Evolutionary conservation across 345 rosid species (phyloP).

Genomic region (Lumnitzera racemosa): DNA sequence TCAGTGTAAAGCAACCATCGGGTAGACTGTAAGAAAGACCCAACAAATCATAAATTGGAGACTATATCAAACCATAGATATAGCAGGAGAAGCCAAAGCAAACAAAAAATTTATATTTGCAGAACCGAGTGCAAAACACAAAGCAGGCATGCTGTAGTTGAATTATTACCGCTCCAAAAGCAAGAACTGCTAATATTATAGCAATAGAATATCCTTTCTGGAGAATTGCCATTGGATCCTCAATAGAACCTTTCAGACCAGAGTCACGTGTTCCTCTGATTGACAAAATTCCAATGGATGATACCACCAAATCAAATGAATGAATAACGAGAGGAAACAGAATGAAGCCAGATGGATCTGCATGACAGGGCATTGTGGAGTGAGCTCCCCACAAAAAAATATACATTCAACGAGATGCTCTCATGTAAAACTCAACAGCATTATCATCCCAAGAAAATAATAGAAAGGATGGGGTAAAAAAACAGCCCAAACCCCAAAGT

Average conservation of each 20-base stretch:
- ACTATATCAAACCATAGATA: neutral
- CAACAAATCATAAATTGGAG: neutral
- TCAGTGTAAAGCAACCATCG: constrained; percentile 98
- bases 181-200: constrained; percentile 74
- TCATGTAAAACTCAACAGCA: too few relatives aligned
- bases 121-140: neutral
- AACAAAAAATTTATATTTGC: neutral
- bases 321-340: constrained; percentile 97
- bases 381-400: constrained; percentile 10
- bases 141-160: constrained; percentile 7
- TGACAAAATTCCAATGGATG: constrained; percentile 86
- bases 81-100: neutral
- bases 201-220: constrained; percentile 96
- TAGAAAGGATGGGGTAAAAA: too few relatives aligned
- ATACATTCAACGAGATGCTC: neutral
- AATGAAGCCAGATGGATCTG: constrained; percentile 99
- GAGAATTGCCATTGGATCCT: constrained; percentile 96
- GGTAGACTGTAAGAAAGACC: constrained; percentile 58
- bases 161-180: constrained; percentile 76
- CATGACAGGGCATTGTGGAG: constrained; percentile 20
- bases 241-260: constrained; percentile 59
- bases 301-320: constrained; percentile 90
- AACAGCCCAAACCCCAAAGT: too few relatives aligned
- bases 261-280: constrained; percentile 77
- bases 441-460: too few relatives aligned